phyloP scores from a whole-genome alignment of 148 eudicot genomes.

The Talinum fruticosum region DNA sequence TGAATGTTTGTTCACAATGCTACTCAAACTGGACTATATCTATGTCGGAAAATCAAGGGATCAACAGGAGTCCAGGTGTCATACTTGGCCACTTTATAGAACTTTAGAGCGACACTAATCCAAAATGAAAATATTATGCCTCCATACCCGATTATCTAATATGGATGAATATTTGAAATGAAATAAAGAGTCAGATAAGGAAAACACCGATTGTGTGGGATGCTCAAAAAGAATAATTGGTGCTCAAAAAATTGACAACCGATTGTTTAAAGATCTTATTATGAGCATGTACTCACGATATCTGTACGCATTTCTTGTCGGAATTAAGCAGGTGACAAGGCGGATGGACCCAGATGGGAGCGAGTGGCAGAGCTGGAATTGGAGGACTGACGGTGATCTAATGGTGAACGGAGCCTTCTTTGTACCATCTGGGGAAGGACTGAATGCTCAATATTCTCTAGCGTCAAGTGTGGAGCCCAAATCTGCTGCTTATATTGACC shows the following conservation, averaged over 20 bases:
- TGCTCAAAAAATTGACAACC: neutral
- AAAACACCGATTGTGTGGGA: too few species aligned
- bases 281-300: too few species aligned
- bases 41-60: neutral
- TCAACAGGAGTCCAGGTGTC: neutral
- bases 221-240: too few species aligned
- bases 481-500: constrained; percentile 65
- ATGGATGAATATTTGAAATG: too few species aligned
- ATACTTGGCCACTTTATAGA: too few species aligned
- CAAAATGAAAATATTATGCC: neutral
- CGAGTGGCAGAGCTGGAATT: constrained; percentile 75
- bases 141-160: too few species aligned
- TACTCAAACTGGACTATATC: neutral
- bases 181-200: too few species aligned
- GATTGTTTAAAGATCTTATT: neutral
- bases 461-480: constrained; percentile 67
- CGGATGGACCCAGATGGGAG: constrained; percentile 48
- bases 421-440: constrained; percentile 78
- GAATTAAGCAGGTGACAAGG: constrained; percentile 69
- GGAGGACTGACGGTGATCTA: constrained; percentile 85
- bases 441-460: constrained; percentile 41
- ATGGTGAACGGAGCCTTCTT: constrained; percentile 86
- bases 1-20: too few species aligned
- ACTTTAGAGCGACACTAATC: neutral
- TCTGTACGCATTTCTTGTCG: too few species aligned